phyloP scores from a whole-genome alignment of 176 grass and related monocot genomes.

The Coix lacrymajobi region DNA sequence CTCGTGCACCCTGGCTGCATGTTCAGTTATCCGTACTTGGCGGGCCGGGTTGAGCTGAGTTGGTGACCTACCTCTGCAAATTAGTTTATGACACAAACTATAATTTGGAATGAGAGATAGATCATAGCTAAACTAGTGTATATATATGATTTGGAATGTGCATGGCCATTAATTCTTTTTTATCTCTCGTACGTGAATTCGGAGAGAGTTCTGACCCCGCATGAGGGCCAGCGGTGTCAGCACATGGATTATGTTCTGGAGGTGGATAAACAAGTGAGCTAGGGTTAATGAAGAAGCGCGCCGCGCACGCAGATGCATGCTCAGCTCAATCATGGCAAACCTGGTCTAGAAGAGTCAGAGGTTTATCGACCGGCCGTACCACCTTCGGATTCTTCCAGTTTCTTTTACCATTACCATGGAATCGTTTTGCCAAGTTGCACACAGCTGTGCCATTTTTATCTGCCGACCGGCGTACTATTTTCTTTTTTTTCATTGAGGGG shows the following conservation, averaged over 20 bases:
- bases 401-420: background rate
- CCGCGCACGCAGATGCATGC: background rate
- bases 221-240: slow-evolving; percentile 40
- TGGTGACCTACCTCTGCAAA: slow-evolving; percentile 13
- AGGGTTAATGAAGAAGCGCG: background rate
- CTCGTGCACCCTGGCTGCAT: slow-evolving; percentile 7
- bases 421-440: background rate
- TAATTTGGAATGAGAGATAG: background rate
- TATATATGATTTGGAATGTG: slow-evolving; percentile 21
- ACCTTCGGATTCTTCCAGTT: background rate
- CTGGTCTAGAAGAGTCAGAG: slow-evolving; percentile 18
- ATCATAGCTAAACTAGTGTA: background rate
- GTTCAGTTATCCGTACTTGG: slow-evolving; percentile 28
- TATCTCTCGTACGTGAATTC: background rate
- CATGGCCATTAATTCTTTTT: background rate
- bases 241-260: slow-evolving; percentile 31
- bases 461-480: background rate
- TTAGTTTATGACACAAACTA: background rate
- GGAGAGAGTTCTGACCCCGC: slow-evolving; percentile 8
- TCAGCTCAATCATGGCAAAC: slow-evolving; percentile 5
- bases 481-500: no score
- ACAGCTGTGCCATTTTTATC: background rate
- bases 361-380: slow-evolving; percentile 10
- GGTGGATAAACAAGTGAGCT: slow-evolving; percentile 10
- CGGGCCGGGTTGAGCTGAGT: slow-evolving; percentile 18